Conservation (phyloP, 73 alveolate genomes). For the Strombidium stylifer region DNA sequence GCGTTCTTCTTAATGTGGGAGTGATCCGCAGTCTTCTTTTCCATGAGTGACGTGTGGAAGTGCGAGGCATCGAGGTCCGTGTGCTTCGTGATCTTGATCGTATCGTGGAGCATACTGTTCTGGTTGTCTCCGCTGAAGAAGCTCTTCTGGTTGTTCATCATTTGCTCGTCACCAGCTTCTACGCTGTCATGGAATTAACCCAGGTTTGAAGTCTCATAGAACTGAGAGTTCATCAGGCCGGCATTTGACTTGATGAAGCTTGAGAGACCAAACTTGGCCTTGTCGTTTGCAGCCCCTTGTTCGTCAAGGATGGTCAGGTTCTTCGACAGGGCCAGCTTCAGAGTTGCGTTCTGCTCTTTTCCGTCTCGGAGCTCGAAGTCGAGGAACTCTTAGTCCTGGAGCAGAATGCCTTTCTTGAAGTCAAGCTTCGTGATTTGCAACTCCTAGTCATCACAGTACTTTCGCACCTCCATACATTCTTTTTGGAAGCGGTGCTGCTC, state of each 20-base stretch:
- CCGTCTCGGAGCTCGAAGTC: slow-evolving; percentile 41
- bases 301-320: slow-evolving; percentile 30
- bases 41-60: no score
- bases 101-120: no score
- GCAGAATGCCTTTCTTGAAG: slow-evolving; percentile 1
- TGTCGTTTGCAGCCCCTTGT: slow-evolving; percentile 1
- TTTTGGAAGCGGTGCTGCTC: neutral
- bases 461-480: slow-evolving; percentile 6
- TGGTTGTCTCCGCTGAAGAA: no score
- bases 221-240: no score
- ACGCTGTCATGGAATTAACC: no score
- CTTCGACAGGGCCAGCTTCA: slow-evolving; percentile 40
- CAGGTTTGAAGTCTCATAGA: neutral
- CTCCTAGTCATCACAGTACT: slow-evolving; percentile 10
- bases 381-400: slow-evolving; percentile 34
- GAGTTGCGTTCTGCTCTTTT: slow-evolving; percentile 27
- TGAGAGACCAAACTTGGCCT: neutral
- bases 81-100: no score
- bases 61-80: no score
- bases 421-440: neutral
- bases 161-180: no score
- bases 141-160: neutral
- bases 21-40: no score
- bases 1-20: no score
- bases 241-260: no score